Base-by-base conservation (phyloP, 1,139 yeast species). In the Pichia kudriavzevii region DNA sequence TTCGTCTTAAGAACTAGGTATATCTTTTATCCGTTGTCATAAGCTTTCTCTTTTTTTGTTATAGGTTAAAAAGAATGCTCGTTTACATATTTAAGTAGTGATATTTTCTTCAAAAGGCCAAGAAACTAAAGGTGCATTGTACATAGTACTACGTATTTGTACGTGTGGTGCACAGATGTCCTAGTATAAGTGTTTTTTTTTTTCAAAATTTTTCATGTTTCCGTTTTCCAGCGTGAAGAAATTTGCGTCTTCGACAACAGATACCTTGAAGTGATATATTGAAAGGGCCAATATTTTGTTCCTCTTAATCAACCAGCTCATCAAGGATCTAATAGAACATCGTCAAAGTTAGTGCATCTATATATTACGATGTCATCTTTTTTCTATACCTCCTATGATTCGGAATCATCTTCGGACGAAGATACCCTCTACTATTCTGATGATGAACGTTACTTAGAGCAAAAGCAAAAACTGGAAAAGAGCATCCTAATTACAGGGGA, bases 391-490 rank as follows among this genome's bases (percentile, higher is more conserved):
- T 78, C 71, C 49, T 66, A 64, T 45, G 78, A 68, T 52, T 61
- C 52, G 45, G 77, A 69, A 43, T 77, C 75, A 50, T 70, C 81
- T 38, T 79, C 93, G 30, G 94, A 81, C 49, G 94, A 81, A 53
- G 85, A 76, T 49, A 66, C 79, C 52, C 67, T 79, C 54, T 72
- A 79, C 46, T 69, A 84, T 34, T 75, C 84, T 34, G 81, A 75
- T 50, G 88, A 80, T 49, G 85, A 75, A 56, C 63, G 73, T 49
- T 35, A 40, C 24, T 56, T 74, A 40, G 40, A 67, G 15, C 43
- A 40, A 32, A 13, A 25, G 14, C 20, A 36, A 31, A 23, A 31
- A 24, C 13, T 30, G 15, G 22, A 17, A 9, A 35, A 35, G 8
- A 29, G 19, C 5, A 28, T 35, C 13, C 35, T 72, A 4, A 22